Evolutionary conservation across 139 green algal species (phyloP).

Genomic region (Chlorella vulgaris): DNA sequence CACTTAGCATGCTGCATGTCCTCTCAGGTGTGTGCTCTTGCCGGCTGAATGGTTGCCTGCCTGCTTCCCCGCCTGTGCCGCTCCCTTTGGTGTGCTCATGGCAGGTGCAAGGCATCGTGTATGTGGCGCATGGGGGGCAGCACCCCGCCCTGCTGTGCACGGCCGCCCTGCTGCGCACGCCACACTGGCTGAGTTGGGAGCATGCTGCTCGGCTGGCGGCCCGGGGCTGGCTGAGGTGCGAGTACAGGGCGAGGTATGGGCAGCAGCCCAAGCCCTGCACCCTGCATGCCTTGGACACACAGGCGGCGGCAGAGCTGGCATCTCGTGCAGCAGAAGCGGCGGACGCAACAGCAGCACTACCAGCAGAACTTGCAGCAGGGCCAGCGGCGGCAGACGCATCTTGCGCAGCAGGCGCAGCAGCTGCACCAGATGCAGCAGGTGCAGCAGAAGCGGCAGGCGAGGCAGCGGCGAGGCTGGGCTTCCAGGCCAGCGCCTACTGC

Average conservation of each 20-base stretch:
- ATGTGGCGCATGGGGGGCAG: constrained; percentile 59
- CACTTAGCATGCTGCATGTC: no score
- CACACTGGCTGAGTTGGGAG: constrained; percentile 63
- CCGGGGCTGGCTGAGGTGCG: constrained; percentile 21
- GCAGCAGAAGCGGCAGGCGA: not conserved
- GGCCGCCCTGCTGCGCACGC: constrained; percentile 46
- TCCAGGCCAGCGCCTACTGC: constrained; percentile 25
- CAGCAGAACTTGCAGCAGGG: not conserved
- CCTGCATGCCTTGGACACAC: not conserved
- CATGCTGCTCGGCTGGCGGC: constrained; percentile 8
- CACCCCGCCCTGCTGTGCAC: constrained; percentile 67
- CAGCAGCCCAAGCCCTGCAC: constrained; percentile 44
- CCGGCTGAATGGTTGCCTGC: not conserved
- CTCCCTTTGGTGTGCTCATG: not conserved
- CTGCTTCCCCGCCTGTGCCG: not conserved
- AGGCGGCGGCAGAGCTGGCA: not conserved
- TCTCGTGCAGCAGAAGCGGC: not conserved
- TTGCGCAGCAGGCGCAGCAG: not conserved
- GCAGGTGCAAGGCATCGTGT: constrained; percentile 39
- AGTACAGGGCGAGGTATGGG: constrained; percentile 67
- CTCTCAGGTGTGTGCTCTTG: no score
- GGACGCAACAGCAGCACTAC: not conserved
- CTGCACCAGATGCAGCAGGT: not conserved
- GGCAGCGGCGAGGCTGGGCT: not conserved
- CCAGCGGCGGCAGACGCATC: not conserved